A percentile compares a stretch with the other conserved stretches of the same genome.
Evolutionary conservation across 176 grass and related monocot species (phyloP).

Genomic region (Poa pratensis): DNA sequence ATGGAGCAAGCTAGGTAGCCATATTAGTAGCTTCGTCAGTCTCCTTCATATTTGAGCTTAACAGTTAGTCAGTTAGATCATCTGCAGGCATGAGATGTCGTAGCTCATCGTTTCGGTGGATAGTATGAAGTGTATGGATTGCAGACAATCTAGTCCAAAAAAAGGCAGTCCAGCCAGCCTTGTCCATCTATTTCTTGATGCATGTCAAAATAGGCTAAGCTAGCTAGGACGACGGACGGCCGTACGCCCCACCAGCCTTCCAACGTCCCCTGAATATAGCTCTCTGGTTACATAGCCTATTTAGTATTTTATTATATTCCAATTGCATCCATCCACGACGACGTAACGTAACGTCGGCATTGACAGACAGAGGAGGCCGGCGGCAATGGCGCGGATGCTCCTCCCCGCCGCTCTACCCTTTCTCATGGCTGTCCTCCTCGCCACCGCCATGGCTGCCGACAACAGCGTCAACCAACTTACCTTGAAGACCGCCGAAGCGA

Average conservation of each 20-base stretch:
- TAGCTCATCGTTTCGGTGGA: not conserved
- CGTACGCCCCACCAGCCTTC: not conserved
- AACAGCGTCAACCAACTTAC: not conserved
- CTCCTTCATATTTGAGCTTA: not conserved
- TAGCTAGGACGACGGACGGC: not conserved
- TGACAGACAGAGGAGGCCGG: not conserved
- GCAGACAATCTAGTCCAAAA: not conserved
- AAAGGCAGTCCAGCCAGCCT: not conserved
- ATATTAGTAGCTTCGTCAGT: too few species aligned
- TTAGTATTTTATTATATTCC: not conserved
- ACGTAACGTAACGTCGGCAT: not conserved
- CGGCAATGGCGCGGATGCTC: constrained; percentile 19
- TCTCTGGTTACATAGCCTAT: not conserved
- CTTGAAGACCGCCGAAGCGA: not conserved
- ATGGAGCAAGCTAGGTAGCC: not conserved
- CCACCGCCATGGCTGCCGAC: not conserved
- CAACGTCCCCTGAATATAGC: not conserved
- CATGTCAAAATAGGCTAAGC: not conserved
- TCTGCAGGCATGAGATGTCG: not conserved
- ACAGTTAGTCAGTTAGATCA: not conserved
- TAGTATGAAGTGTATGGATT: not conserved
- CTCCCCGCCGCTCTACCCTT: constrained; percentile 15
- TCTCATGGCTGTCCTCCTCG: not conserved
- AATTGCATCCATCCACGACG: not conserved
- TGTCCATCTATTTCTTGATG: not conserved